Conservation (phyloP, 352 stramenopile species). For the Pythium grandisporangium region DNA sequence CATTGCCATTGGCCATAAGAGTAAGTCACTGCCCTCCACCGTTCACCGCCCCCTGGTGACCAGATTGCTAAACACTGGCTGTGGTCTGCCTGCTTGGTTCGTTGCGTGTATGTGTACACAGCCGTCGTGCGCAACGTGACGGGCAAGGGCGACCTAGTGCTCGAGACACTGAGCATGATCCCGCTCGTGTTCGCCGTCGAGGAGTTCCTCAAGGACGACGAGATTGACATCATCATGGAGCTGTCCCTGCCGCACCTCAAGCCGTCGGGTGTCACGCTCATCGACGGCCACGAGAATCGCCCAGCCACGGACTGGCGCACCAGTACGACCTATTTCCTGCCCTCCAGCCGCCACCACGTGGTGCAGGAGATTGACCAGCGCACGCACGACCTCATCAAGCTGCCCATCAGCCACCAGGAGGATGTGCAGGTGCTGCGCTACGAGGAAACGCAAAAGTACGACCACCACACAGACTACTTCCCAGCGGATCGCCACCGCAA, state of each 20-base stretch:
- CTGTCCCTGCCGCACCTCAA: slow-evolving; percentile 52
- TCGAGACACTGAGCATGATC: slow-evolving; percentile 47
- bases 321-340: slow-evolving; percentile 67
- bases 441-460: slow-evolving; percentile 63
- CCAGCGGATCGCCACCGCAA: slow-evolving; percentile 27
- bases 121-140: slow-evolving; percentile 26
- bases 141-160: slow-evolving; percentile 25
- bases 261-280: slow-evolving; percentile 47
- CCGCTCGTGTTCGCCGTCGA: slow-evolving; percentile 65
- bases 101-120: no score
- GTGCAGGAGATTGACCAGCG: slow-evolving; percentile 54
- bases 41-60: no score
- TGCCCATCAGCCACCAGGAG: slow-evolving; percentile 50
- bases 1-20: slow-evolving; percentile 39
- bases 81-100: no score
- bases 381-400: slow-evolving; percentile 51
- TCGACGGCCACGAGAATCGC: slow-evolving; percentile 55
- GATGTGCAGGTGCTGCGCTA: slow-evolving; percentile 66
- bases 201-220: slow-evolving; percentile 63
- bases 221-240: slow-evolving; percentile 67
- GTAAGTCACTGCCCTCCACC: slow-evolving; percentile 11
- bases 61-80: no score
- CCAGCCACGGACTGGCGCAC: slow-evolving; percentile 65
- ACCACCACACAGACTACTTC: slow-evolving; percentile 71
- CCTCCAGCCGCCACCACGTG: slow-evolving; percentile 27